Conservation (phyloP, 345 rosid species). For the Excoecaria cochinchinensis region DNA sequence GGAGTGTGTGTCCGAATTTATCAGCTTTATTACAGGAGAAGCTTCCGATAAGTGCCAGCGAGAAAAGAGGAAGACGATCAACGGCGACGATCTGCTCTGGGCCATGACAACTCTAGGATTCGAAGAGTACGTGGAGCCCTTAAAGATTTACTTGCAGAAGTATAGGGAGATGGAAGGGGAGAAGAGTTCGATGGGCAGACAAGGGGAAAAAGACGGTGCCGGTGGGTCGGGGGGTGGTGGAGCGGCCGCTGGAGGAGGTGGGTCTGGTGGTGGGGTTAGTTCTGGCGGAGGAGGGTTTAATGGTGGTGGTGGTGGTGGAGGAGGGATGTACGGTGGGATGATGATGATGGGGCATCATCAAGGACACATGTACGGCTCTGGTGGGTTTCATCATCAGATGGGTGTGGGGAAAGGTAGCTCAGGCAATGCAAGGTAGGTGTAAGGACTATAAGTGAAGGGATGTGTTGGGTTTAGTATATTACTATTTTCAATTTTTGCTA, state of each 20-base stretch:
- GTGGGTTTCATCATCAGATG: constrained; percentile 38
- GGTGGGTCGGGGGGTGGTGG: constrained; percentile 29
- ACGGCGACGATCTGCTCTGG: constrained; percentile 78
- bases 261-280: constrained; percentile 7
- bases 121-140: constrained; percentile 70
- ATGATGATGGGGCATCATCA: constrained; percentile 23
- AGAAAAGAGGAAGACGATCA: constrained; percentile 77
- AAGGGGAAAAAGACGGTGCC: constrained; percentile 37
- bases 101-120: constrained; percentile 79
- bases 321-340: constrained; percentile 33
- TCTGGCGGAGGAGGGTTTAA: not conserved
- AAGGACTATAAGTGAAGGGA: not conserved
- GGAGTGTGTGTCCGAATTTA: constrained; percentile 83
- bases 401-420: constrained; percentile 31
- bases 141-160: constrained; percentile 68
- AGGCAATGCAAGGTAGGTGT: constrained; percentile 17
- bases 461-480: not conserved
- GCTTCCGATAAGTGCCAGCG: constrained; percentile 80
- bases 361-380: constrained; percentile 9
- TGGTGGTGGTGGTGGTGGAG: constrained; percentile 35
- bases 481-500: not conserved
- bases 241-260: constrained; percentile 22
- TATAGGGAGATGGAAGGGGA: constrained; percentile 77
- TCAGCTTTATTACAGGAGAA: constrained; percentile 74
- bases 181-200: constrained; percentile 42